phyloP scores from a whole-genome alignment of 192 early-diverging fungal species.

The Backusella liffmaniae region DNA sequence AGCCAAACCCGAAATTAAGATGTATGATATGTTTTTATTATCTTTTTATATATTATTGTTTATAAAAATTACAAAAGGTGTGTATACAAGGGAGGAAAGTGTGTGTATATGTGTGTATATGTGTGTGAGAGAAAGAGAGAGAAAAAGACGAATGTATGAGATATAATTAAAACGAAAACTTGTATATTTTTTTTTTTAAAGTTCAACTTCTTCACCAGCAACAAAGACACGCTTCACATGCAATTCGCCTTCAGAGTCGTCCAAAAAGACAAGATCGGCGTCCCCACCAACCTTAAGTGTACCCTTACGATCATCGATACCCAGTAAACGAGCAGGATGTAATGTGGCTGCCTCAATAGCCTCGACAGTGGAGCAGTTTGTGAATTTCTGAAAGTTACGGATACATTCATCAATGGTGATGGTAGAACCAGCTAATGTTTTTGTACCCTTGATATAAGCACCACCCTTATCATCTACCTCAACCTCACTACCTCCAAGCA shows the following conservation, averaged over 20 bases:
- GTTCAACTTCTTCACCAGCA: conserved; percentile 57
- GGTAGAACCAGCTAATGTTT: conserved; percentile 72
- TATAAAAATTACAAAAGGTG: conserved; percentile 5
- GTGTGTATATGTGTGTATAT: neutral
- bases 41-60: neutral
- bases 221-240: conserved; percentile 68
- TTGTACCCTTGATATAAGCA: conserved; percentile 77
- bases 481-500: conserved; percentile 44
- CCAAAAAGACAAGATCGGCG: conserved; percentile 74
- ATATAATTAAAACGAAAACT: neutral
- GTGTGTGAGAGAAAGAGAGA: neutral
- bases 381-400: conserved; percentile 77
- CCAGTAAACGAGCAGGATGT: conserved; percentile 73
- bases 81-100: neutral
- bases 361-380: conserved; percentile 72
- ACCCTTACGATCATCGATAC: conserved; percentile 72
- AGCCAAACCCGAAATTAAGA: neutral
- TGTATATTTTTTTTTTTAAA: neutral
- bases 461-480: conserved; percentile 41
- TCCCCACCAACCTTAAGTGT: conserved; percentile 71
- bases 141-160: neutral
- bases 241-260: conserved; percentile 50
- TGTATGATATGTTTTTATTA: neutral
- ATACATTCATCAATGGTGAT: conserved; percentile 72
- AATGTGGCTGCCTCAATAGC: conserved; percentile 81